Conservation (phyloP, 768 basidiomycete genomes). For the Termitomyces titanicus region DNA sequence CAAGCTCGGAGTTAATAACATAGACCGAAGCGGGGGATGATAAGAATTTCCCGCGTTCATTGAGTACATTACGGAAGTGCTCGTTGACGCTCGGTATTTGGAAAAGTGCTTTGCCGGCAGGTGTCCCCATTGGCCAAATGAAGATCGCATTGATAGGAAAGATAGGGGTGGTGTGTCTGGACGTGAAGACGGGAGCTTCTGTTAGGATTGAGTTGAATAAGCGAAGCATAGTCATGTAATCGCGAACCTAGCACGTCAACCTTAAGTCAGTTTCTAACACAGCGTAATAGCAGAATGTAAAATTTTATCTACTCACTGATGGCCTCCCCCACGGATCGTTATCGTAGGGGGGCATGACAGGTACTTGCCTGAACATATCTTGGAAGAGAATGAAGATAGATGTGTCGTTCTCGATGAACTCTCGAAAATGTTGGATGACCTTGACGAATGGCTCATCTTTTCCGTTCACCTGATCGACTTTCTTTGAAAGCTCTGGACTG, state of each 20-base stretch:
- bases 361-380: constrained; percentile 12
- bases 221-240: no score
- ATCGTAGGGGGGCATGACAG: constrained; percentile 6
- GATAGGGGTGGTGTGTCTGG: constrained; percentile 33
- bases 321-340: constrained; percentile 5
- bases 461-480: background rate
- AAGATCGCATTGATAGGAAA: constrained; percentile 43
- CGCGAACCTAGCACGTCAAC: no score
- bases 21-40: constrained; percentile 35
- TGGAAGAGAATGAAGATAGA: constrained; percentile 1
- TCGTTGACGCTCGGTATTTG: no score
- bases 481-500: constrained; percentile 1
- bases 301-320: constrained; percentile 3
- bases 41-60: constrained; percentile 48
- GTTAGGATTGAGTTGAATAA: constrained; percentile 38
- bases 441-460: background rate
- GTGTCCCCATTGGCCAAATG: constrained; percentile 37
- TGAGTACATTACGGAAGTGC: constrained; percentile 44
- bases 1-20: constrained; percentile 33
- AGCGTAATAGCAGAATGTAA: no score
- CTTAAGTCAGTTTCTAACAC: no score
- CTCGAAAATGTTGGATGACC: constrained; percentile 1
- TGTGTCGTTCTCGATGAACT: constrained; percentile 9
- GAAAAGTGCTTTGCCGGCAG: no score
- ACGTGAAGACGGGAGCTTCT: constrained; percentile 38